Evolutionary conservation across 495 filamentous ascomycete species (phyloP), one percentile per base, ranked within the genome.

Genomic region (Penicillium verhagenii): DNA sequence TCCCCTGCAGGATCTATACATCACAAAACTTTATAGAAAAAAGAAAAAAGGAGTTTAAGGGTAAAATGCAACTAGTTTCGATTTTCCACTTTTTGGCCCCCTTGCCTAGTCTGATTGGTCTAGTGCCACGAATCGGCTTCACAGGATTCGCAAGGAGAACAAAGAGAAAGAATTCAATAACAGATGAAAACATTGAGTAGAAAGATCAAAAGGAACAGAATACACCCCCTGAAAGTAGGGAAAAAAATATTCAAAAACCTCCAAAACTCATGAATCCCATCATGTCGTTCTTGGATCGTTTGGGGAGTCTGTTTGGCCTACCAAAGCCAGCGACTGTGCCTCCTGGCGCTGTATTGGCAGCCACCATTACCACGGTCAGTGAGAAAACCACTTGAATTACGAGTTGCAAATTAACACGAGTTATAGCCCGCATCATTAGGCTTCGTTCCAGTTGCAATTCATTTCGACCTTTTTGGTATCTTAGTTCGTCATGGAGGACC

Each of bases 371-470:
- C 7, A 50, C 49, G 35, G 70, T 72, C 28, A 59, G 68, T 60
- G 10, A 42, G 18, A 1, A 33, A 28, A 18, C 4, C 16, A n/a
- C 7, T 38, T 6, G n/a, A 24, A n/a, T n/a, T 24, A 48, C 38
- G 35, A 18, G n/a, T 3, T 39, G 19, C 10, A 18, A 23, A 49
- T 10, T 37, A 39, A 40, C 21, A 16, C 1, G 16, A 14, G 31
- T 2, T 19, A n/a, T 47, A 71, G 68, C 53, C 68, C 6, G 68
- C 69, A 16, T 60, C 69, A 0, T 46, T 73, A 24, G 68, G 72
- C 0, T 73, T 75, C 44, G 61, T 74, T 1, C 72, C 72, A 1
- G 71, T 74, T 10, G 68, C 72, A 0, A 53, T 71, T 25, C 63
- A 71, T 46, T 73, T 75, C 57, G 40, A 66, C 38, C 52, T 75